Percentiles rank a stretch among this genome's conserved stretches.
Evolutionary conservation across 208 protist genomes (phyloP).

Genomic region (Leishmania tropica): DNA sequence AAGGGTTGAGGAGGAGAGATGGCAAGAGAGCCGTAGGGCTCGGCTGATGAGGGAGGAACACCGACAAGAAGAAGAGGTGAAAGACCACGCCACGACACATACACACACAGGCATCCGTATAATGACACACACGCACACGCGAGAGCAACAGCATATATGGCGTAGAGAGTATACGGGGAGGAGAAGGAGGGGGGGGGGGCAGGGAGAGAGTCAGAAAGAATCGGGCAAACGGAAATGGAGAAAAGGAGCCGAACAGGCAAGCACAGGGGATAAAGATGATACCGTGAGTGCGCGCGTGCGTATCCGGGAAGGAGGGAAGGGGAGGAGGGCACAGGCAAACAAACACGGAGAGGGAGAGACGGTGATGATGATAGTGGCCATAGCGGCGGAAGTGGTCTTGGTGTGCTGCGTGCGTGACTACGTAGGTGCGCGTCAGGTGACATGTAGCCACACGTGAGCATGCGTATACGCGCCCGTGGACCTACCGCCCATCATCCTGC

Average conservation of each 20-base stretch:
- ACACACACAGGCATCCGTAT: not conserved
- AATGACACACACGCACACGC: not conserved
- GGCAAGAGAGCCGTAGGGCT: not conserved
- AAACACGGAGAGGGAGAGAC: not conserved
- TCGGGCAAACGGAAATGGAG: constrained; percentile 18
- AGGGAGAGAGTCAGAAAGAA: constrained; percentile 6
- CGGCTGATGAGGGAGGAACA: not conserved
- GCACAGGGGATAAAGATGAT: not conserved
- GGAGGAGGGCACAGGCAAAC: not conserved
- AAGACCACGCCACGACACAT: not conserved
- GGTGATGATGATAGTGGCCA: not conserved
- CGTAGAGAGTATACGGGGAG: no score
- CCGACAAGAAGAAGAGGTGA: not conserved
- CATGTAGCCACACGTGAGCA: not conserved
- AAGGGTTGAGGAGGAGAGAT: constrained; percentile 13
- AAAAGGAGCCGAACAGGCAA: constrained; percentile 4
- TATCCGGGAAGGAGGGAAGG: not conserved
- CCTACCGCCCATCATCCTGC: not conserved
- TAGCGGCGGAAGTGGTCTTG: not conserved
- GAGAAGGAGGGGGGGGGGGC: no score
- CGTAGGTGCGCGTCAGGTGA: not conserved
- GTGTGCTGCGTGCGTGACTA: not conserved
- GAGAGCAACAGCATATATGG: not conserved
- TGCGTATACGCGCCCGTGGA: not conserved
- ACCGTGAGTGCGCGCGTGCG: not conserved